Base-by-base conservation (phyloP, 1,139 yeast genomes). In the Candida sp. region DNA sequence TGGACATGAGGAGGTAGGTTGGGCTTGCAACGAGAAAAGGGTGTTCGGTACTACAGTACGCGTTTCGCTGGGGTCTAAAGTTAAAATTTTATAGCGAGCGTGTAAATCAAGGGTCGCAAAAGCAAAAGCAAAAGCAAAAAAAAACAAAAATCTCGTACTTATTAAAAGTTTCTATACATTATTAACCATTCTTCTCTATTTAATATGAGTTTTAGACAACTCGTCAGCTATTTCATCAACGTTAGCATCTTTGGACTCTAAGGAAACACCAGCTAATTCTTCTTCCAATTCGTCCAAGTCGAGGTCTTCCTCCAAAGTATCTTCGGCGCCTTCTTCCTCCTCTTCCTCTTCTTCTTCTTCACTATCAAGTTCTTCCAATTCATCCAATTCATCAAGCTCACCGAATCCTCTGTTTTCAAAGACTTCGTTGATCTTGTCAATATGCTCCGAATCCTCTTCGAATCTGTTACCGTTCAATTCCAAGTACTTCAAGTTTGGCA, bases 381-480 rank as follows among this genome's bases (percentile, higher is more conserved):
- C 99, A 62, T 94, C 98, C 53, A 92, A 78, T 61, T 92, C 98
- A 63, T 92, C 98, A 32, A 94, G 70, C 66, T 88, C 96, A 52
- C 97, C 96, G 53, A 73, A 69, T 0, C 93, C 96, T 64, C 92
- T 83, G 42, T 79, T 81, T 56, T 85, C 90, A 59, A 94, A 92
- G 25, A 88, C 68, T 26, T 76, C 82, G 34, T 54, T 63, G 51
- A 74, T 73, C 47, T 65, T 57, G 50, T 67, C 73, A 49, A 76
- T 58, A 42, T 66, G 68, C 41, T 71, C 73, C 25, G 72, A 68
- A 50, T 77, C 81, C 52, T 77, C 81, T 47, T 75, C 81, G 52
- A 94, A 88, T 65, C 90, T 80, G 73, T 94, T 94, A 65, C 99
- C 99, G 63, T 94, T 94, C 57, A 94, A 80, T 73, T 96, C 98